Evolutionary conservation across 2,329 filamentous ascomycete genomes (phyloP), one percentile per base, ranked within the genome.

Genomic region (Emergomyces africanus): DNA sequence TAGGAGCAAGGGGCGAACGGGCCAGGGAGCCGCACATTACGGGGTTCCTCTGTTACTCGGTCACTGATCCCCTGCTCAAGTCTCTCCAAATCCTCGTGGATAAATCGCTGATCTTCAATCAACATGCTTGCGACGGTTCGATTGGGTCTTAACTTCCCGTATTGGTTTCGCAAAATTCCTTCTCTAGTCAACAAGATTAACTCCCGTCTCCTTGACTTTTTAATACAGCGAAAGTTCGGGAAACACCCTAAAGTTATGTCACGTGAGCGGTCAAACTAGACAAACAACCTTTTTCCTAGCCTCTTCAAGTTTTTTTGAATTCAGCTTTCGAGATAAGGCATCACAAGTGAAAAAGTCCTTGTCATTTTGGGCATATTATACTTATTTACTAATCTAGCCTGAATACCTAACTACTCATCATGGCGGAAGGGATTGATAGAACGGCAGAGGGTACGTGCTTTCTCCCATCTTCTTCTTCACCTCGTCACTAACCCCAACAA

Each of bases 61-160:
- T 97, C 91, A 58, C 89, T 87, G 68, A 96, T 87, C 58, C 89
- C 94, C 73, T 96, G 90, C 76, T 99, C 94, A 61, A 99, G 82
- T 64, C 94, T 86, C 80, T 99, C 94, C 56, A 99, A 78, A 75
- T 99, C 94, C 82, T 99, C 94, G 68, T 96, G 91, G 67, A 96
- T 83, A 69, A 89, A 90, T 67, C 94, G 84, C 76, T 97, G 88
- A 67, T 97, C 91, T 79, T 99, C 95, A 64, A 96, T 77, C 66
- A 95, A 78, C 90, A 96, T 84, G 42, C 49, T 73, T 51, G 60
- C 54, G 46, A 49, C 44, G 18, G 12, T 54, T 37, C 18, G 15
- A 20, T 28, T 23, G 18, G 20, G 15, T 15, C 30, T 35, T 49
- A 39, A 20, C 28, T 57, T 33, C 6, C 12, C 20, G 55, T 15